Percentiles rank a stretch among this genome's conserved stretches.
These are phyloP conservation scores for Hyphodiscus sp. DNA, from an alignment of 2,329 filamentous ascomycete genomes.

Conservation along the genomic window DNA sequence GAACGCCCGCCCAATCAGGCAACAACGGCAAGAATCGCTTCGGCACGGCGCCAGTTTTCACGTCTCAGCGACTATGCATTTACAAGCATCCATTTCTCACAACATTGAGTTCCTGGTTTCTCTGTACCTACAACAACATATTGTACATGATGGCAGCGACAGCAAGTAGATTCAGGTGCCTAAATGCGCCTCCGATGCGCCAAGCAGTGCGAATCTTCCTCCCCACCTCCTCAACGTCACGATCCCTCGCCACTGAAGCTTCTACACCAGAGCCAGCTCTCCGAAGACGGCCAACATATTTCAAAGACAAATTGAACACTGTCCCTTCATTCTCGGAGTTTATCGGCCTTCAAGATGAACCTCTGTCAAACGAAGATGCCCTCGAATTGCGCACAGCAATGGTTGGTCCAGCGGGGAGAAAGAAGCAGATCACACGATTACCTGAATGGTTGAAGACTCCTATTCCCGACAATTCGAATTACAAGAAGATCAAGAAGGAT, in stretches of 20 bases:
- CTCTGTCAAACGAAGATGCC: slow-evolving; percentile 46
- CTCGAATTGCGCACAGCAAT: slow-evolving; percentile 55
- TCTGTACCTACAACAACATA: not conserved
- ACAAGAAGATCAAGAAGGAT: slow-evolving; percentile 92
- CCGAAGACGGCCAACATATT: slow-evolving; percentile 30
- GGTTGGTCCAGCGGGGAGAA: slow-evolving; percentile 56
- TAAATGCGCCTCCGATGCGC: slow-evolving; percentile 25
- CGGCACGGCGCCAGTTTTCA: not conserved
- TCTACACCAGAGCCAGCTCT: slow-evolving; percentile 16
- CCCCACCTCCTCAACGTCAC: slow-evolving; percentile 15
- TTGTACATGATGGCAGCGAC: slow-evolving; percentile 22
- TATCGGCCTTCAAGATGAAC: slow-evolving; percentile 36
- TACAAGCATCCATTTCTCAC: not conserved
- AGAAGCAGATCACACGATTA: slow-evolving; percentile 64
- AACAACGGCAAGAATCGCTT: not conserved
- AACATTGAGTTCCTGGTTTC: not conserved
- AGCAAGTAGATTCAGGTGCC: slow-evolving; percentile 23
- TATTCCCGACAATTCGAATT: slow-evolving; percentile 78
- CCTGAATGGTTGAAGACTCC: slow-evolving; percentile 96
- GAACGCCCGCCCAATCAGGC: not conserved
- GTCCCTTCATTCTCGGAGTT: slow-evolving; percentile 55
- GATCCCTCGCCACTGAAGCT: slow-evolving; percentile 25
- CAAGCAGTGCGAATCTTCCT: slow-evolving; percentile 17
- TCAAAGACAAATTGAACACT: slow-evolving; percentile 30
- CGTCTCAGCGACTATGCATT: not conserved